phyloP scores from a whole-genome alignment of 2,329 filamentous ascomycete species.

The Lachnellula occidentalis region DNA sequence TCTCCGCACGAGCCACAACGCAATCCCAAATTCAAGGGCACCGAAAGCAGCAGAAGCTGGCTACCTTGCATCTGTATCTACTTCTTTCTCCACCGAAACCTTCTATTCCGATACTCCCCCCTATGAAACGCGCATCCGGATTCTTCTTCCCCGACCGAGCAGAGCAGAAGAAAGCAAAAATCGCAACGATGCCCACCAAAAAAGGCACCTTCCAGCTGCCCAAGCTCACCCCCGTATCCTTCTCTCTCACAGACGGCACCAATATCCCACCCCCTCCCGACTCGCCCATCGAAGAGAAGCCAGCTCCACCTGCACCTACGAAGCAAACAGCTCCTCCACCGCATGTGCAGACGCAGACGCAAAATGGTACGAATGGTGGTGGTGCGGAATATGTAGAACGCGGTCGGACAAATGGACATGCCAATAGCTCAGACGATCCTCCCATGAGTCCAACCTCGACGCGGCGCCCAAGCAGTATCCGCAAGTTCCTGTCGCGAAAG shows the following conservation, averaged over 20 bases:
- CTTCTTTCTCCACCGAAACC: too few relatives aligned
- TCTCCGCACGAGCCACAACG: neutral
- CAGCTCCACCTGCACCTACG: constrained; percentile 9
- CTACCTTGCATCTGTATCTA: too few relatives aligned
- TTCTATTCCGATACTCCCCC: too few relatives aligned
- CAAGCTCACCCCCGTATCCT: constrained; percentile 28
- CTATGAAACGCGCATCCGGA: too few relatives aligned
- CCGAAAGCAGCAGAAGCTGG: too few relatives aligned
- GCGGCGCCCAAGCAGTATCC: constrained; percentile 32
- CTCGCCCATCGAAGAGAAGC: constrained; percentile 28
- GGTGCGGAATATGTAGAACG: constrained; percentile 11
- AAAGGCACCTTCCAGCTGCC: constrained; percentile 31
- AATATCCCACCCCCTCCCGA: constrained; percentile 32
- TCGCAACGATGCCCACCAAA: constrained; percentile 21
- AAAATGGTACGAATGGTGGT: too few relatives aligned
- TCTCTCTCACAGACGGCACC: constrained; percentile 32
- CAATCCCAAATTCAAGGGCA: neutral
- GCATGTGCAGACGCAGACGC: constrained; percentile 10
- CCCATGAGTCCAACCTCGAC: constrained; percentile 27
- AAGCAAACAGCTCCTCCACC: constrained; percentile 11
- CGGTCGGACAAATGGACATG: constrained; percentile 19
- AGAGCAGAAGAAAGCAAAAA: neutral
- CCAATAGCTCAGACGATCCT: constrained; percentile 11
- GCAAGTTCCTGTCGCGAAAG: constrained; percentile 33
- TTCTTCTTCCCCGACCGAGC: constrained; percentile 10